These are phyloP conservation scores for Globisporangium spinosum DNA, from an alignment of 352 stramenopile genomes.

Conservation along the genomic window DNA sequence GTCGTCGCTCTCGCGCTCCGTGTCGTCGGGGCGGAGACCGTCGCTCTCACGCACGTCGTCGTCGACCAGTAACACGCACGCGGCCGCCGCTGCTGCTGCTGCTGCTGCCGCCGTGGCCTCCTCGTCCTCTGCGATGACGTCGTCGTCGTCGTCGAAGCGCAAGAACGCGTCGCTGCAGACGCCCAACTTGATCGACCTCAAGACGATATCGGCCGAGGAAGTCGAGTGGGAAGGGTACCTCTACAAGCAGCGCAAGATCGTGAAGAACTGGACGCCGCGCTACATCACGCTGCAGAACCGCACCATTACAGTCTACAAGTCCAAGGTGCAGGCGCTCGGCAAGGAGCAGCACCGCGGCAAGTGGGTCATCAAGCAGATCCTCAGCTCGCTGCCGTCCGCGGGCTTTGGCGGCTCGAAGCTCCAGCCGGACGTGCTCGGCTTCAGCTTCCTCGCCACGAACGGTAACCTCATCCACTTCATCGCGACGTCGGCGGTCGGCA, in stretches of 20 bases:
- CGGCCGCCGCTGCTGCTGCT: conserved; percentile 1
- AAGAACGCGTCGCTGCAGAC: conserved; percentile 31
- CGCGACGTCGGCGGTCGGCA: conserved; percentile 65
- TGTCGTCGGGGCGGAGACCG: conserved; percentile 24
- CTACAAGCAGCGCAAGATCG: conserved; percentile 88
- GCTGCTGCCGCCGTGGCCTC: conserved; percentile 16
- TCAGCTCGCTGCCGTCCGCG: conserved; percentile 71
- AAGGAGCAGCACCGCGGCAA: conserved; percentile 75
- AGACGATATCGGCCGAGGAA: conserved; percentile 82
- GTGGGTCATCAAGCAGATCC: conserved; percentile 81
- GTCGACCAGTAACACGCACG: conserved; percentile 22
- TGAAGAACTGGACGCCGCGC: conserved; percentile 86
- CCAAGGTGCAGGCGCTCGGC: conserved; percentile 79
- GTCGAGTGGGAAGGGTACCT: conserved; percentile 88
- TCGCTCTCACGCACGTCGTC: conserved; percentile 35
- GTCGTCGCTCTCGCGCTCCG: conserved; percentile 23
- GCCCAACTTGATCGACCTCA: conserved; percentile 85
- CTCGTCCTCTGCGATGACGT: not conserved
- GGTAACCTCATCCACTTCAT: conserved; percentile 85
- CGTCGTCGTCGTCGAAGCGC: conserved; percentile 6
- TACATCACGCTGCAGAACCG: conserved; percentile 86
- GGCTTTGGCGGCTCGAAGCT: conserved; percentile 80
- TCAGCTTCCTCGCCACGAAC: conserved; percentile 82
- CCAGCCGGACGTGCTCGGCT: conserved; percentile 70
- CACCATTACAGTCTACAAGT: conserved; percentile 83